These are phyloP conservation scores for Kluyveromyces nonfermentans DNA, from an alignment of 805 yeast genomes.

Conservation along the genomic window DNA sequence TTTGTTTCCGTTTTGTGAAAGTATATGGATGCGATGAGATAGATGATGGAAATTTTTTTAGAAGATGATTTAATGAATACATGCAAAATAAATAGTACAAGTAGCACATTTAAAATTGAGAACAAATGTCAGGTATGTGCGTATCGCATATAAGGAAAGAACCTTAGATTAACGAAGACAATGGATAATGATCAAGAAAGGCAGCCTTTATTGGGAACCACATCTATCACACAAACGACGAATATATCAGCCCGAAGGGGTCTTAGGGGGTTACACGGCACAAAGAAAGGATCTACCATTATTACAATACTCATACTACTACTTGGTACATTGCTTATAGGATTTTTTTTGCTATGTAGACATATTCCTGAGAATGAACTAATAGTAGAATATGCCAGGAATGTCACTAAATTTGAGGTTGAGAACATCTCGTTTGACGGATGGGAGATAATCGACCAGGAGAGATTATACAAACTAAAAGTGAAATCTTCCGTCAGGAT, in stretches of 20 bases:
- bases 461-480: slow-evolving; percentile 10
- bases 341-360: not conserved
- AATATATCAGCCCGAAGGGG: not conserved
- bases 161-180: not conserved
- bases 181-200: slow-evolving; percentile 1
- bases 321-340: not conserved
- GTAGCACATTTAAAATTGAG: too few relatives aligned
- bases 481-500: slow-evolving; percentile 3
- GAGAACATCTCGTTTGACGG: slow-evolving; percentile 20
- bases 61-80: too few relatives aligned
- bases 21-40: too few relatives aligned
- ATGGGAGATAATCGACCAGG: slow-evolving; percentile 19
- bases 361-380: not conserved
- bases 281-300: not conserved
- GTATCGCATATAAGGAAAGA: not conserved
- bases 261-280: not conserved
- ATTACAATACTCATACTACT: not conserved
- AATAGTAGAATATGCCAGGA: not conserved
- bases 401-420: slow-evolving; percentile 17
- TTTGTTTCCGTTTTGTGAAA: not conserved
- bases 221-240: not conserved
- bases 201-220: not conserved
- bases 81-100: too few relatives aligned
- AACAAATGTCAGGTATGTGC: not conserved
- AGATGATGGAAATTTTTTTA: too few relatives aligned